A percentile compares a stretch with the other conserved stretches of the same genome.
Evolutionary conservation across 495 filamentous ascomycete species (phyloP).

Genomic region (Tuber umbilicatum): DNA sequence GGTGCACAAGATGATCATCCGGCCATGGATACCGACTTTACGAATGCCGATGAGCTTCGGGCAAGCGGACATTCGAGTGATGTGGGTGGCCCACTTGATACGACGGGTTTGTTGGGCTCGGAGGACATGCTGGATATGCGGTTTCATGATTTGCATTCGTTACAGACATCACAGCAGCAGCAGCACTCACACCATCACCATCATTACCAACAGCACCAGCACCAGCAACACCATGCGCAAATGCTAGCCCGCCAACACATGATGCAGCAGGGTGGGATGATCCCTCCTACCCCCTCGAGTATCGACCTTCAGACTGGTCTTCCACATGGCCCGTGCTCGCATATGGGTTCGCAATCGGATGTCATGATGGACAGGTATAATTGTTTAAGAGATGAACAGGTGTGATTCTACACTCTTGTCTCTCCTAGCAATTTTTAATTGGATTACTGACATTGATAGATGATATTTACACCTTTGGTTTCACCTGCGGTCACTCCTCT

Average conservation of each 20-base stretch:
- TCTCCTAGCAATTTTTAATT: conserved; percentile 12
- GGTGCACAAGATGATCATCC: conserved; percentile 22
- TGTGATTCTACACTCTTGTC: conserved; percentile 43
- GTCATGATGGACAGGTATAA: conserved; percentile 66
- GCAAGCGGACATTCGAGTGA: conserved; percentile 18
- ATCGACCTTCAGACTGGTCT: conserved; percentile 73
- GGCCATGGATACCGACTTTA: conserved; percentile 40
- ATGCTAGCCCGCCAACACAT: conserved; percentile 17
- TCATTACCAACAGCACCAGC: conserved; percentile 44
- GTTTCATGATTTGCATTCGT: conserved; percentile 56
- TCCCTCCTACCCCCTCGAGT: conserved; percentile 91
- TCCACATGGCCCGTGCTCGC: conserved; percentile 54
- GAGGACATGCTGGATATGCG: conserved; percentile 47
- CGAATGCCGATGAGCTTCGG: conserved; percentile 13
- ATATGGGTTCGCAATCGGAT: conserved; percentile 51
- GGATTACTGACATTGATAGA: conserved; percentile 49
- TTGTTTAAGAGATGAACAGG: conserved; percentile 73
- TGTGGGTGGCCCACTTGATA: background rate
- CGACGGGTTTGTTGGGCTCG: conserved; percentile 8
- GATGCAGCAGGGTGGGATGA: conserved; percentile 54
- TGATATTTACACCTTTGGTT: conserved; percentile 87
- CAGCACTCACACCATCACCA: conserved; percentile 47
- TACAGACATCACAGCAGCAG: conserved; percentile 51
- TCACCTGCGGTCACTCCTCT: conserved; percentile 92
- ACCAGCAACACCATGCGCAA: conserved; percentile 50